Conservation (phyloP, 1,284 basidiomycete genomes). For the Lignosus rhinocerotis region DNA sequence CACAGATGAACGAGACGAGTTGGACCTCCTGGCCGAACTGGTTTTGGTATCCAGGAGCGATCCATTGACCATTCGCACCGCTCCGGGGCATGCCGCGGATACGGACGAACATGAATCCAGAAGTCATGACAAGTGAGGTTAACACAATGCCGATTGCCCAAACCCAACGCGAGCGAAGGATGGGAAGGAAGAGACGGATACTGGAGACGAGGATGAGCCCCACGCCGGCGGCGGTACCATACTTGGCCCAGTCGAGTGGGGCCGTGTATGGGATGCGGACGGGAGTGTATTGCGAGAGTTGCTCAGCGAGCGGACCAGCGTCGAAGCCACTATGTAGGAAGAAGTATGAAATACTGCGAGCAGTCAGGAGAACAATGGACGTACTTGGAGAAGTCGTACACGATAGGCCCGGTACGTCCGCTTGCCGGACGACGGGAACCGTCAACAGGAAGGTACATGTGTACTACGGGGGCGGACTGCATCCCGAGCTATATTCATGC, state of each 20-base stretch:
- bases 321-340: slow-evolving; percentile 73
- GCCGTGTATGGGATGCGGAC: slow-evolving; percentile 72
- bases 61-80: slow-evolving; percentile 71
- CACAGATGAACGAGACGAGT: slow-evolving; percentile 86
- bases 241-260: slow-evolving; percentile 69
- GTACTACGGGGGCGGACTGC: slow-evolving; percentile 78
- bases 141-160: slow-evolving; percentile 72
- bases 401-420: slow-evolving; percentile 53
- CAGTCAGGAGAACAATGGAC: slow-evolving; percentile 11
- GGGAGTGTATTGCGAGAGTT: slow-evolving; percentile 72
- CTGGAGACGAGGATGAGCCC: slow-evolving; percentile 47
- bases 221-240: slow-evolving; percentile 45
- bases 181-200: slow-evolving; percentile 65
- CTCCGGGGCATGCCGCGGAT: slow-evolving; percentile 85
- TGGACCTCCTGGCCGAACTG: slow-evolving; percentile 94
- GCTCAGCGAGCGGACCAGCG: slow-evolving; percentile 72
- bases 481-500: slow-evolving; percentile 59
- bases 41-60: slow-evolving; percentile 86
- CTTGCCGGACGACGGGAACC: slow-evolving; percentile 64
- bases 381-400: slow-evolving; percentile 81
- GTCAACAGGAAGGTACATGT: slow-evolving; percentile 72
- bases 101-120: slow-evolving; percentile 95
- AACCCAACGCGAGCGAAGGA: slow-evolving; percentile 77
- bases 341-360: background rate
- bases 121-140: slow-evolving; percentile 80